A percentile compares a stretch with the other conserved stretches of the same genome.
phyloP scores from a whole-genome alignment of 2,329 filamentous ascomycete genomes.

The Blastomyces parvus region DNA sequence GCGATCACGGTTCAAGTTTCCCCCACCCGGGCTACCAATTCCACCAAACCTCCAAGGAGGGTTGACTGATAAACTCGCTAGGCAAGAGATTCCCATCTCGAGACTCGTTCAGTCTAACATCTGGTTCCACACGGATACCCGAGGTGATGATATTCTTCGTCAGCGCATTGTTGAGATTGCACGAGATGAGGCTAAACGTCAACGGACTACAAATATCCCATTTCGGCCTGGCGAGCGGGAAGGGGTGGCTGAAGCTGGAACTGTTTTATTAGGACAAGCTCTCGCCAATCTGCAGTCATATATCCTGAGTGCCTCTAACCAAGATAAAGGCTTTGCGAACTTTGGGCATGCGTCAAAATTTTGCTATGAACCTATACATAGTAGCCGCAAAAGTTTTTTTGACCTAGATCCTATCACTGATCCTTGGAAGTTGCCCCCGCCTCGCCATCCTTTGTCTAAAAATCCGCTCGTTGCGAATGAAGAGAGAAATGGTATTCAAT shows the following conservation, averaged over 20 bases:
- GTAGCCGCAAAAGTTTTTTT: slow-evolving; percentile 10
- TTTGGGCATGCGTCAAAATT: slow-evolving; percentile 12
- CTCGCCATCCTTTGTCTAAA: background rate
- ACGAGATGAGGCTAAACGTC: slow-evolving; percentile 6
- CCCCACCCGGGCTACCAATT: slow-evolving; percentile 10
- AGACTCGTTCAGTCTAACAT: slow-evolving; percentile 12
- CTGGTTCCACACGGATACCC: slow-evolving; percentile 13
- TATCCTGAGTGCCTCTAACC: slow-evolving; percentile 5
- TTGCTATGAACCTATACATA: slow-evolving; percentile 9
- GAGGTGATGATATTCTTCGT: slow-evolving; percentile 10
- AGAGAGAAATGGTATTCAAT: background rate
- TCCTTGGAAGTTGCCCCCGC: slow-evolving; percentile 5
- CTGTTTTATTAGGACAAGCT: slow-evolving; percentile 10
- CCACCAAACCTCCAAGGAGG: slow-evolving; percentile 2
- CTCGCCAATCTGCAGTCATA: slow-evolving; percentile 15
- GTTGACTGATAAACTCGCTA: background rate
- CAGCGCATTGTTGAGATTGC: slow-evolving; percentile 10
- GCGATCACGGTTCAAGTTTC: slow-evolving; percentile 5
- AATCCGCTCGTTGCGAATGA: background rate
- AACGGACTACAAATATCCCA: background rate
- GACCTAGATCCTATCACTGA: slow-evolving; percentile 8
- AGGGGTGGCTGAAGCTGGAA: slow-evolving; percentile 9
- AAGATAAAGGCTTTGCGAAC: slow-evolving; percentile 13
- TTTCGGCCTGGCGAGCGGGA: background rate
- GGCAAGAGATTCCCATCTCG: background rate